These are phyloP conservation scores for Mesostigma viride DNA, from an alignment of 139 green algal genomes.

Conservation along the genomic window DNA sequence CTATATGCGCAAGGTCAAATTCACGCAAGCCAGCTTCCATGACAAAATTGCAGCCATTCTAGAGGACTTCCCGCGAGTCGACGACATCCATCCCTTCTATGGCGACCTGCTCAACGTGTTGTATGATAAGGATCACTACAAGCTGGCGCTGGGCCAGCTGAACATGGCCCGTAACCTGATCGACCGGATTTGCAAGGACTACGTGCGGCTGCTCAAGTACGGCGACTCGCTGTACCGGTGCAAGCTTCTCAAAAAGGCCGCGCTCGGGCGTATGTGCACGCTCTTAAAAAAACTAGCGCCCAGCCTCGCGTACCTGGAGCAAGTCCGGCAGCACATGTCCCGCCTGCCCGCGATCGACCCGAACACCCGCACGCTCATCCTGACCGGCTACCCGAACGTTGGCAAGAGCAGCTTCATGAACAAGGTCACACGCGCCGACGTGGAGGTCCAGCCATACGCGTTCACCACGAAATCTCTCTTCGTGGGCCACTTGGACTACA, in stretches of 20 bases:
- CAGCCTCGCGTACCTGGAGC: slow-evolving; percentile 90
- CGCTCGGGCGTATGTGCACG: slow-evolving; percentile 96
- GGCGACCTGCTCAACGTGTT: slow-evolving; percentile 95
- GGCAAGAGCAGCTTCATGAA: slow-evolving; percentile 97
- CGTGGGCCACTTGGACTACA: slow-evolving; percentile 97
- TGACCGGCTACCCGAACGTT: slow-evolving; percentile 98
- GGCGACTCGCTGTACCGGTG: slow-evolving; percentile 96
- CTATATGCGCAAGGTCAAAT: slow-evolving; percentile 98
- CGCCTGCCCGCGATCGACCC: slow-evolving; percentile 94
- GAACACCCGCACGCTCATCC: slow-evolving; percentile 87
- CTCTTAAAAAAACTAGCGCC: slow-evolving; percentile 92
- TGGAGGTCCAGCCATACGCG: slow-evolving; percentile 95
- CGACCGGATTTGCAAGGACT: slow-evolving; percentile 89
- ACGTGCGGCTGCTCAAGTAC: slow-evolving; percentile 96
- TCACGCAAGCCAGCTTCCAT: slow-evolving; percentile 84
- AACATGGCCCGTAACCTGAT: slow-evolving; percentile 86
- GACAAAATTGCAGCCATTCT: slow-evolving; percentile 85
- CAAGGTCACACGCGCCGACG: slow-evolving; percentile 86
- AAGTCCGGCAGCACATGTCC: slow-evolving; percentile 97
- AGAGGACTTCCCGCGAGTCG: slow-evolving; percentile 87
- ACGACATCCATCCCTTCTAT: slow-evolving; percentile 99
- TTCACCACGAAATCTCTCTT: slow-evolving; percentile 95
- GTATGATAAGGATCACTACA: slow-evolving; percentile 99
- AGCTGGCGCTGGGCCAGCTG: slow-evolving; percentile 94
- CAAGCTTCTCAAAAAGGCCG: slow-evolving; percentile 95